phyloP scores from a whole-genome alignment of 179 eudicot genomes.

The Amaranthus tricolor region DNA sequence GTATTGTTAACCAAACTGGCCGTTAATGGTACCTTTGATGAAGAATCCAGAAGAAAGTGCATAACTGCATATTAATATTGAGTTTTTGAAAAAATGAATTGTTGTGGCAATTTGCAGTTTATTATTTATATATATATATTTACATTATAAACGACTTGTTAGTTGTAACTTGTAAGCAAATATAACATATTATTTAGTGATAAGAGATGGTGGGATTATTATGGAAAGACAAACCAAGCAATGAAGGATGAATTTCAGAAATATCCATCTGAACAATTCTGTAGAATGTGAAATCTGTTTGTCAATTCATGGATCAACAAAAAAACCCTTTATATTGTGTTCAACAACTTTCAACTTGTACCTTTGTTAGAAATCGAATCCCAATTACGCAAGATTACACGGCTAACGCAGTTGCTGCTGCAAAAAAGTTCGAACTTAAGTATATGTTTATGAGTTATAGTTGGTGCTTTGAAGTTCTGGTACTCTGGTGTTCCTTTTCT shows the following conservation, averaged over 20 bases:
- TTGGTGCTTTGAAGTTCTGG: neutral
- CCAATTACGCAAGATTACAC: neutral
- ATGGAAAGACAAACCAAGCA: neutral
- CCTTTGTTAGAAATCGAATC: neutral
- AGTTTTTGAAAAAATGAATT: no score
- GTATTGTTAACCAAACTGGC: no score
- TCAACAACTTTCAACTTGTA: neutral
- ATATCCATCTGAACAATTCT: neutral
- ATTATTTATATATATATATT: no score
- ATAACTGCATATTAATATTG: no score
- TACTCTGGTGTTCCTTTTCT: neutral
- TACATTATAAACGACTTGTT: no score
- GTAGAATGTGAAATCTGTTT: neutral
- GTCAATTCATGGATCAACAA: neutral
- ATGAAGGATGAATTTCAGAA: neutral
- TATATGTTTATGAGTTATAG: neutral
- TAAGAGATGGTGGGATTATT: neutral
- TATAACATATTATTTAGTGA: no score
- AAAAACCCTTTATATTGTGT: neutral
- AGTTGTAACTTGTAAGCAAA: no score
- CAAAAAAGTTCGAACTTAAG: neutral
- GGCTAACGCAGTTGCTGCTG: neutral
- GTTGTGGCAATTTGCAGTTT: no score
- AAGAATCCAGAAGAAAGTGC: no score
- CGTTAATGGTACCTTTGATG: no score